Evolutionary conservation across 495 filamentous ascomycete genomes (phyloP), one percentile per base, ranked within the genome.

Genomic region (Aspergillus carlsbadensis): DNA sequence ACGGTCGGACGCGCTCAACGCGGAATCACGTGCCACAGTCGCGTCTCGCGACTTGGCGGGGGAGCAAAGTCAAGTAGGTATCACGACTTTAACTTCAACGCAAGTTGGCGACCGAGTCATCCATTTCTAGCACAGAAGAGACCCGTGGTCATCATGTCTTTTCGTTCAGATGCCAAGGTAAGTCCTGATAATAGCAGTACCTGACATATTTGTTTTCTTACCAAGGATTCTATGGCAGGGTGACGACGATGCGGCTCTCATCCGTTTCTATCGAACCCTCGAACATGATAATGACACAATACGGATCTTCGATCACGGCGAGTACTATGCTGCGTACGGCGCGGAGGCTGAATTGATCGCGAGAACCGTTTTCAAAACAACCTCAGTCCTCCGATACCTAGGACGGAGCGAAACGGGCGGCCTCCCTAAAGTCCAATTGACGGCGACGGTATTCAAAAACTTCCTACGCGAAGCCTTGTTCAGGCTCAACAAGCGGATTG

Each of bases 211-310:
- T 31, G 5, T 26, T 26, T 37, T 49, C 17, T 17, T 36, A 50
- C 44, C 8, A 47, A 42, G 18, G 40, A n/a, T 14, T 31, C 35
- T 33, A 49, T 20, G 10, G 36, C 58, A 95, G 90, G 88, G 97
- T 61, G 94, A 98, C 63, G 94, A 98, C 69, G 94, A 98, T 79
- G 84, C 84, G 65, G 89, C 92, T 57, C 98, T 98, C 76, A 97
- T 97, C 69, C 86, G 86, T 35, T 96, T 93, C 78, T 98, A 91
- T 78, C 90, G 90, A 56, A 85, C 82, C 31, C 82, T 98, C 8
- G 84, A 90, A 7, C 52, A 70, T 15, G 82, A 85, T 46, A 68
- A 75, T 65, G 72, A 76, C 24, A 73, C 70, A 0, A 80, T 98
- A 24, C 89, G 94, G 22, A 84, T 98, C 40, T 98, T 98, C 65